Percentiles rank a stretch among this genome's conserved stretches.
Evolutionary conservation across 2,329 filamentous ascomycete species (phyloP).

Genomic region (Didymella segeticola): DNA sequence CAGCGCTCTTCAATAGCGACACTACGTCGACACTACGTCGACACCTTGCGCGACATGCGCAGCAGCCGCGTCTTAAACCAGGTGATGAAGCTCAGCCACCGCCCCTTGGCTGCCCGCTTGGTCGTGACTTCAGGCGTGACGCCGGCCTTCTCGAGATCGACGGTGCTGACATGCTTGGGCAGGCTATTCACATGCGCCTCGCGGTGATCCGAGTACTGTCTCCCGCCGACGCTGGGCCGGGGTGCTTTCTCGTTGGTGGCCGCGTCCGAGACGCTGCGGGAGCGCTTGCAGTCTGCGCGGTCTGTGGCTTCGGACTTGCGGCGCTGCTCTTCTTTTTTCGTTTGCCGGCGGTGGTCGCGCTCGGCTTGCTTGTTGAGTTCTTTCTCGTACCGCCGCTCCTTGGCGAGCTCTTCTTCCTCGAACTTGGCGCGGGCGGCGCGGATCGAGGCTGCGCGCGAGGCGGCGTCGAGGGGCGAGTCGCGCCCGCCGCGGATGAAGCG

Average conservation of each 20-base stretch:
- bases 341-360: constrained; percentile 53
- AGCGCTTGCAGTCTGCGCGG: constrained; percentile 35
- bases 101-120: constrained; percentile 48
- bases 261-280: constrained; percentile 40
- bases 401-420: constrained; percentile 65
- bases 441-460: constrained; percentile 62
- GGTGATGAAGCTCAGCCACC: constrained; percentile 63
- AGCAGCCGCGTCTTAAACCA: constrained; percentile 64
- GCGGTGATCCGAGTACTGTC: constrained; percentile 49
- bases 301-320: constrained; percentile 51
- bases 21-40: not conserved
- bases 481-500: constrained; percentile 58
- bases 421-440: constrained; percentile 64
- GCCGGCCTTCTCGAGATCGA: constrained; percentile 40
- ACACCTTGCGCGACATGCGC: constrained; percentile 49
- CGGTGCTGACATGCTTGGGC: constrained; percentile 40
- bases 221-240: constrained; percentile 42
- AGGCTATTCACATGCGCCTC: constrained; percentile 45
- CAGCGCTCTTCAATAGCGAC: too few species aligned
- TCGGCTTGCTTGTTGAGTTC: constrained; percentile 57
- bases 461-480: constrained; percentile 57
- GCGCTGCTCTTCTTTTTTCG: constrained; percentile 53
- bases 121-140: constrained; percentile 40
- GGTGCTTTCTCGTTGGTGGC: constrained; percentile 38
- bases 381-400: constrained; percentile 61